These are phyloP conservation scores for Metschnikowia reukaufii DNA, from an alignment of 805 yeast species.

Conservation along the genomic window DNA sequence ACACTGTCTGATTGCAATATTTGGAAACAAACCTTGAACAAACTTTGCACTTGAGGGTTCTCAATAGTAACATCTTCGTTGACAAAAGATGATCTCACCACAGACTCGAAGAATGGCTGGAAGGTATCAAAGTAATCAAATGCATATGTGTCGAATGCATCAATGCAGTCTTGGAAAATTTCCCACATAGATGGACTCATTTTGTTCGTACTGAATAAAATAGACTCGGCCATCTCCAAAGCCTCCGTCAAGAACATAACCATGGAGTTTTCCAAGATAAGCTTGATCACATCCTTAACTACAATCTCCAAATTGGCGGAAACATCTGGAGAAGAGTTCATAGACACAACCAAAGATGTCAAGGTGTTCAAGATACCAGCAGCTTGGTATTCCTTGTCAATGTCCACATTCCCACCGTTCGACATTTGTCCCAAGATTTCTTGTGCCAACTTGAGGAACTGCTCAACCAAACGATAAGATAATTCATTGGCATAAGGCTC, in stretches of 20 bases:
- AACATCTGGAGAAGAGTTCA: constrained; percentile 42
- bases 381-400: constrained; percentile 46
- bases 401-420: constrained; percentile 13
- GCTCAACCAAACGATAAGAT: constrained; percentile 62
- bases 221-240: constrained; percentile 51
- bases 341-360: constrained; percentile 43
- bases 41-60: constrained; percentile 38
- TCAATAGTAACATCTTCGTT: constrained; percentile 35
- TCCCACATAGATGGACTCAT: constrained; percentile 57
- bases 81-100: constrained; percentile 52
- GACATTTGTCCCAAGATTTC: constrained; percentile 46
- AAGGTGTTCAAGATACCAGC: constrained; percentile 43
- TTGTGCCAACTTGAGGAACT: constrained; percentile 66
- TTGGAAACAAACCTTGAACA: constrained; percentile 37
- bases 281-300: constrained; percentile 32
- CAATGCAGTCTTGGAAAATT: constrained; percentile 47
- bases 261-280: constrained; percentile 42
- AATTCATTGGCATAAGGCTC: constrained; percentile 54
- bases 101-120: constrained; percentile 55
- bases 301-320: constrained; percentile 34
- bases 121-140: constrained; percentile 57
- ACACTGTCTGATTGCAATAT: constrained; percentile 33
- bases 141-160: constrained; percentile 59
- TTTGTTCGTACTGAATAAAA: constrained; percentile 51
- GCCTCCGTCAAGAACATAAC: constrained; percentile 38